Evolutionary conservation across 1,139 yeast genomes (phyloP), one percentile per base, ranked within the genome.

Genomic region (Hanseniaspora uvarum): DNA sequence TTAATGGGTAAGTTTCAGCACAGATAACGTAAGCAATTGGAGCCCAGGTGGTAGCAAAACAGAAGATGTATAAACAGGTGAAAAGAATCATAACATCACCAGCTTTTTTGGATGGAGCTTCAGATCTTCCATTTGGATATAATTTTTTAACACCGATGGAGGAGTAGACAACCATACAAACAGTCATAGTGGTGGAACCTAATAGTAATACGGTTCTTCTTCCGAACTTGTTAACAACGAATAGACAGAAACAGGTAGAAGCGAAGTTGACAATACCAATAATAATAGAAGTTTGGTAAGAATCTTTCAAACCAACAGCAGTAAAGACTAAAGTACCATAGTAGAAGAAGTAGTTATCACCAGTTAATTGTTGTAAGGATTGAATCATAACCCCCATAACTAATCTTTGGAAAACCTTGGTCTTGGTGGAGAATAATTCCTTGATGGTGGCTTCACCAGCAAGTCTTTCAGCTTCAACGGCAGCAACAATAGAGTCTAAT

Each of bases 31-130:
- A 86, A 54, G 80, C 81, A 64, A 81, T 78, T 63, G 92, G 88
- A 59, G 87, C 94, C 92, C 94, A 85, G 23, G 92, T 80, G 53
- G 83, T 74, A 52, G 94, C 94, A 66, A 85, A 86, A 72, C 77
- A 80, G 76, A 82, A 81, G 61, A 86, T 82, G 75, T 76, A 86
- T 65, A 84, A 71, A 72, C 89, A 82, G 44, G 89, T 79, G 61
- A 85, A 75, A 69, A 82, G 80, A 68, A 86, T 84, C 92, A 79
- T 78, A 57, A 83, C 86, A 67, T 80, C 72, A 68, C 92, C 92
- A 53, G 83, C 79, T 57, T 82, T 72, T 58, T 70, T 70, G 56
- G 67, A 59, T 26, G 56, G 41, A 33, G 44, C 33, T 11, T 54
- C 16, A 11, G 44, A 31, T 37, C 48, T 37, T 48, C 72, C 80